Conservation (phyloP, 352 stramenopile species). For the Phytophthora crassamura region DNA sequence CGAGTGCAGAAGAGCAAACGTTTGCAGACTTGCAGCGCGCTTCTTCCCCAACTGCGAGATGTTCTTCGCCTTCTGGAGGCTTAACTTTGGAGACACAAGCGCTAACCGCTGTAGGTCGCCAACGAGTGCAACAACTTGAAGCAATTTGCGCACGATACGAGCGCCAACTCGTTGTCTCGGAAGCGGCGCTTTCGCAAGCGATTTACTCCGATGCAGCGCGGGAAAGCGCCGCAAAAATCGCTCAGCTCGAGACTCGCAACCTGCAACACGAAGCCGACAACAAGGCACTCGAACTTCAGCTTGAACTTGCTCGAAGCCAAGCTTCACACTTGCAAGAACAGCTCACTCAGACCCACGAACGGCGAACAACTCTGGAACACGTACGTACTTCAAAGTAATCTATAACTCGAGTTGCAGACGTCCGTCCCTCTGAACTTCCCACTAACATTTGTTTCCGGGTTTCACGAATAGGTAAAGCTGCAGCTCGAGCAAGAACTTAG, state of each 20-base stretch:
- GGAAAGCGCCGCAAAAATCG: slow-evolving; percentile 53
- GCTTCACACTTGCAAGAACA: slow-evolving; percentile 24
- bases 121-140: slow-evolving; percentile 53
- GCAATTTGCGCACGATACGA: slow-evolving; percentile 55
- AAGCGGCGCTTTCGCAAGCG: slow-evolving; percentile 56
- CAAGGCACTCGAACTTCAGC: slow-evolving; percentile 26
- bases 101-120: slow-evolving; percentile 44
- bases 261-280: slow-evolving; percentile 45
- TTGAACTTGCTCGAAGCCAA: slow-evolving; percentile 30
- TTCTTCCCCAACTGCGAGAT: slow-evolving; percentile 19
- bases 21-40: slow-evolving; percentile 53
- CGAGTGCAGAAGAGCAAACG: slow-evolving; percentile 53
- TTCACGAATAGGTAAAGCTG: slow-evolving; percentile 30
- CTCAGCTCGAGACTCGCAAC: slow-evolving; percentile 39
- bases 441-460: neutral
- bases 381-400: slow-evolving; percentile 24
- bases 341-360: slow-evolving; percentile 38
- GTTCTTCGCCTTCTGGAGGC: neutral
- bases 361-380: slow-evolving; percentile 27
- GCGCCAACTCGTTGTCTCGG: slow-evolving; percentile 52
- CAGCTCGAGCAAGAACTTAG: slow-evolving; percentile 37
- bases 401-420: too few species aligned
- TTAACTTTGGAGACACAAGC: slow-evolving; percentile 49
- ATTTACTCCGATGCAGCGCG: slow-evolving; percentile 47
- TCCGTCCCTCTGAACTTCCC: too few species aligned